Evolutionary conservation across 2,329 filamentous ascomycete genomes (phyloP), one percentile per base, ranked within the genome.

Genomic region (Lachnellula occidentalis): DNA sequence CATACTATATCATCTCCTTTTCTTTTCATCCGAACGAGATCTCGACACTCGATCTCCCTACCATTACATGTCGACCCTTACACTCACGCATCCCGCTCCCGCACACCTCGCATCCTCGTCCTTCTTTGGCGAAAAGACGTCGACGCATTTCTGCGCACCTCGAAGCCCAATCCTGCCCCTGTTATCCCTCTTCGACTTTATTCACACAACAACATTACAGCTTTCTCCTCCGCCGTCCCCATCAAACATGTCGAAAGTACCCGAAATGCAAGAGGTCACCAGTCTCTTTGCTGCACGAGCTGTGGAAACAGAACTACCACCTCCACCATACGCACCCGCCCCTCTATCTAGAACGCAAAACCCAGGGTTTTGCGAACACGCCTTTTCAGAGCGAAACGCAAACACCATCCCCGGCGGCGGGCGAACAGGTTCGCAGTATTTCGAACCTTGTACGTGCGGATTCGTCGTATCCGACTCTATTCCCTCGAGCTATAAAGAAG

Each of bases 321-420:
- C 53, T 24, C 53, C 53, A 34, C 53, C 53, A 27, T 52, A 51
- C 31, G 48, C 53, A 45, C 43, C 39, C 6, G 8, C 48, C 14
- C 34, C 48, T 17, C 9, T 21, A 9, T 9, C 37, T n/a, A 42
- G 45, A 5, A 15, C 54, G 34, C 31, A 51, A 8, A 62, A 65
- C 39, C 63, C 63, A n/a, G 63, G 63, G 5, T 65, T 65, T 54
- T 65, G 63, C 52, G 42, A 52, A n/a, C 47, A 54, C 1, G 63
- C 63, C 21, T 65, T 62, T 43, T 53, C 45, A 43, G 63, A 65
- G 52, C 54, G 63, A 27, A 58, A 56, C 39, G 58, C 56, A 17
- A 65, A 65, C 43, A 39, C 42, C 3, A 45, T 59, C n/a, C 59
- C 61, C 0, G 58, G 58, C 12, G 61, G 61, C 11, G 63, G 63